phyloP scores from a whole-genome alignment of 2,329 filamentous ascomycete genomes.

The Scedosporium aurantiacum region DNA sequence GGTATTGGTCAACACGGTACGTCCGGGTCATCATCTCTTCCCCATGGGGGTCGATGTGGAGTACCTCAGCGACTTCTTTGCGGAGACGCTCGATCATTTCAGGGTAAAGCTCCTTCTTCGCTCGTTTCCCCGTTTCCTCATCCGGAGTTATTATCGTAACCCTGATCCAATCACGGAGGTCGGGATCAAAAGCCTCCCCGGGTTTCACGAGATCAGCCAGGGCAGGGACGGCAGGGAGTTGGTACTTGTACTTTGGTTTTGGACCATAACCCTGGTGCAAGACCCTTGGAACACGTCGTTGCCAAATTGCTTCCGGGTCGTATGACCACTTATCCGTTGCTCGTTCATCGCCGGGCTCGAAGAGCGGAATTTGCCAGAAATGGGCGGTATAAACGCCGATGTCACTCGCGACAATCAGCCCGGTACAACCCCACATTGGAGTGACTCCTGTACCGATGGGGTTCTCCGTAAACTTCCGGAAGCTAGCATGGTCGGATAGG shows the following conservation, averaged over 20 bases:
- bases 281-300: background rate
- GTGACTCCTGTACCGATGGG: conserved; percentile 7
- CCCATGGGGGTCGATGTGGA: background rate
- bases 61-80: background rate
- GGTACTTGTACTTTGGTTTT: background rate
- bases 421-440: conserved; percentile 11
- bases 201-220: background rate
- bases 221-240: background rate
- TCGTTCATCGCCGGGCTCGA: background rate
- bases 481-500: conserved; percentile 1
- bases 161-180: background rate
- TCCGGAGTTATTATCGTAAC: background rate
- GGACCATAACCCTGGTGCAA: background rate
- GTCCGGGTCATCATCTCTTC: background rate
- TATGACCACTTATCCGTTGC: background rate
- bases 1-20: background rate
- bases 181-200: background rate
- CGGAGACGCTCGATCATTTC: background rate
- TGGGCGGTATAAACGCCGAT: conserved; percentile 11
- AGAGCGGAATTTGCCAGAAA: conserved; percentile 11
- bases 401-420: conserved; percentile 8
- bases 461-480: background rate
- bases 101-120: background rate
- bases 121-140: background rate
- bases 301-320: background rate